These are phyloP conservation scores for Entelexis sorbosivorans DNA, from an alignment of 1,139 yeast genomes.

Conservation along the genomic window DNA sequence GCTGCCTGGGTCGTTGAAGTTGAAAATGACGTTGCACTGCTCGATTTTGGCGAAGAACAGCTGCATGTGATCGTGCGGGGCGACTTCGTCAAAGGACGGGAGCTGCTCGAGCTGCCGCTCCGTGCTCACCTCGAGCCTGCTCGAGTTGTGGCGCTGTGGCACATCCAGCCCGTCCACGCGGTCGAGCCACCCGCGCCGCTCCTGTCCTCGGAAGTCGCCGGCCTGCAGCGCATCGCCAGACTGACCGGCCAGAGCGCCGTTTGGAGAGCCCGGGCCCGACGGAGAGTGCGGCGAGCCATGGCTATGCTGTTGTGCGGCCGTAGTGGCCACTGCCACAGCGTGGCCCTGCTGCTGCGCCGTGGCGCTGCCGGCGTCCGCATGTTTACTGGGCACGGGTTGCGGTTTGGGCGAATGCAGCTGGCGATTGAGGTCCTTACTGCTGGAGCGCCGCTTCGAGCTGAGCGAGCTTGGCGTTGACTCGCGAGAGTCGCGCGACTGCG, in stretches of 20 bases:
- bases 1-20: constrained; percentile 83
- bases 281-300: constrained; percentile 1
- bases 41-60: constrained; percentile 79
- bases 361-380: background rate
- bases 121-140: constrained; percentile 70
- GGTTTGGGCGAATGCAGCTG: constrained; percentile 9
- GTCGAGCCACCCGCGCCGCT: constrained; percentile 31
- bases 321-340: background rate
- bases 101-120: constrained; percentile 68
- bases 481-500: constrained; percentile 10
- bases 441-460: constrained; percentile 13
- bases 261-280: background rate
- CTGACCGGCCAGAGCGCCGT: background rate
- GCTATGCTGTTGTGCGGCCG: background rate
- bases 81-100: constrained; percentile 83
- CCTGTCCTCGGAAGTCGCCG: constrained; percentile 4
- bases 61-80: constrained; percentile 72
- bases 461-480: constrained; percentile 6
- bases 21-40: constrained; percentile 90
- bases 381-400: constrained; percentile 12
- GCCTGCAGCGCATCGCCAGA: constrained; percentile 7
- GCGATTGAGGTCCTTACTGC: constrained; percentile 11
- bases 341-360: background rate
- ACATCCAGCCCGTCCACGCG: constrained; percentile 53
- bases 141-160: constrained; percentile 89